Evolutionary conservation across 2,329 filamentous ascomycete genomes (phyloP).

Genomic region (Byssoonygena ceratinophila): DNA sequence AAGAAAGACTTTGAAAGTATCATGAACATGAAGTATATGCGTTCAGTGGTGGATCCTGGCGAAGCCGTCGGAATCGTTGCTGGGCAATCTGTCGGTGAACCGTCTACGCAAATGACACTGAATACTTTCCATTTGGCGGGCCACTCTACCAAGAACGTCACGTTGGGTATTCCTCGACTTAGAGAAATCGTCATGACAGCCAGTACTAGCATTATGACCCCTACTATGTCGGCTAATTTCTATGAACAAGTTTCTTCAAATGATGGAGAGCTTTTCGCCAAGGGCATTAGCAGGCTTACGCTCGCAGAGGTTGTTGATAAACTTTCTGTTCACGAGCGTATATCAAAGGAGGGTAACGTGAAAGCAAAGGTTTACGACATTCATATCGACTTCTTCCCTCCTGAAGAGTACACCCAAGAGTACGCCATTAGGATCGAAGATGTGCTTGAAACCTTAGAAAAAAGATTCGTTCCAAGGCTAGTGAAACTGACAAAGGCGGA

Average conservation of each 20-base stretch:
- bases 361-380: constrained; percentile 80
- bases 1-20: constrained; percentile 73
- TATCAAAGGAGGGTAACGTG: constrained; percentile 55
- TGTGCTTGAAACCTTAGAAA: constrained; percentile 69
- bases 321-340: constrained; percentile 66
- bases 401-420: constrained; percentile 68
- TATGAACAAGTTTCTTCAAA: constrained; percentile 59
- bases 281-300: constrained; percentile 78
- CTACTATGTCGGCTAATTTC: constrained; percentile 60
- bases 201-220: constrained; percentile 76
- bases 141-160: constrained; percentile 97
- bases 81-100: constrained; percentile 91
- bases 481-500: constrained; percentile 62
- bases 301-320: constrained; percentile 75
- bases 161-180: constrained; percentile 90
- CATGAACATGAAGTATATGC: constrained; percentile 84
- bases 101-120: constrained; percentile 96
- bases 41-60: constrained; percentile 82
- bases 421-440: constrained; percentile 74
- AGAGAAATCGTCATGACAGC: constrained; percentile 98
- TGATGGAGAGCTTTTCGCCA: constrained; percentile 70
- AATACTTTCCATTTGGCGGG: constrained; percentile 99
- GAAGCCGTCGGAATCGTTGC: constrained; percentile 96
- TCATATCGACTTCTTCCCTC: constrained; percentile 70
- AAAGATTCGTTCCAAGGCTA: constrained; percentile 63